Evolutionary conservation across 2,329 filamentous ascomycete genomes (phyloP).

Genomic region (Trichoderma sp.): DNA sequence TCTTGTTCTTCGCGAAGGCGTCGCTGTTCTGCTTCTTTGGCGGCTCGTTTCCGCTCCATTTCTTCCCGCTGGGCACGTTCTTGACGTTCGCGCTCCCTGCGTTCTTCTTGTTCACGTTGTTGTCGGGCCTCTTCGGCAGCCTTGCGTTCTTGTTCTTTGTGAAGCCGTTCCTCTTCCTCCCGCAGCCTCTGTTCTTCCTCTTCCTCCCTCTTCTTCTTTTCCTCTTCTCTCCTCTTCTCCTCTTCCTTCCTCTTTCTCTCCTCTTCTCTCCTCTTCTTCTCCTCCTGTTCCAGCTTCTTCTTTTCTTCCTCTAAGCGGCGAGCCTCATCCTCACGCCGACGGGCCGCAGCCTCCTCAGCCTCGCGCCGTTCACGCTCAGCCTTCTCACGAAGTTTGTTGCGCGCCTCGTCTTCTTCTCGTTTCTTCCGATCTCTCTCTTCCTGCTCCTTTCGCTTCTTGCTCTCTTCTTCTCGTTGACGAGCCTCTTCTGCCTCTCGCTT

Average conservation of each 20-base stretch:
- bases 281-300: constrained; percentile 40
- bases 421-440: constrained; percentile 41
- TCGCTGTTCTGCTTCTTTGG: constrained; percentile 43
- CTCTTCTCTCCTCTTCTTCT: constrained; percentile 39
- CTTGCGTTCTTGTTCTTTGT: constrained; percentile 48
- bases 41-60: constrained; percentile 50
- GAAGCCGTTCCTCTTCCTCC: constrained; percentile 50
- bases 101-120: constrained; percentile 53
- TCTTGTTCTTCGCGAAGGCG: constrained; percentile 51
- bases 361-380: constrained; percentile 41
- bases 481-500: constrained; percentile 36
- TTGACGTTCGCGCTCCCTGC: constrained; percentile 49
- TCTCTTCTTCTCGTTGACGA: constrained; percentile 35
- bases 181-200: constrained; percentile 42
- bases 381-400: constrained; percentile 34
- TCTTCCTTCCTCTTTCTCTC: constrained; percentile 39
- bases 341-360: constrained; percentile 39
- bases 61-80: constrained; percentile 42
- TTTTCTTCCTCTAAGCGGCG: constrained; percentile 43
- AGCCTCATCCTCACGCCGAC: constrained; percentile 42
- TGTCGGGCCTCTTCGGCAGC: constrained; percentile 52
- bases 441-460: constrained; percentile 37
- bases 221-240: constrained; percentile 40
- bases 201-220: constrained; percentile 36
- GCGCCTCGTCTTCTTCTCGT: constrained; percentile 42